A percentile compares a stretch with the other conserved stretches of the same genome.
Evolutionary conservation across 2,329 filamentous ascomycete genomes (phyloP).

Genomic region (Colletotrichum agaves): DNA sequence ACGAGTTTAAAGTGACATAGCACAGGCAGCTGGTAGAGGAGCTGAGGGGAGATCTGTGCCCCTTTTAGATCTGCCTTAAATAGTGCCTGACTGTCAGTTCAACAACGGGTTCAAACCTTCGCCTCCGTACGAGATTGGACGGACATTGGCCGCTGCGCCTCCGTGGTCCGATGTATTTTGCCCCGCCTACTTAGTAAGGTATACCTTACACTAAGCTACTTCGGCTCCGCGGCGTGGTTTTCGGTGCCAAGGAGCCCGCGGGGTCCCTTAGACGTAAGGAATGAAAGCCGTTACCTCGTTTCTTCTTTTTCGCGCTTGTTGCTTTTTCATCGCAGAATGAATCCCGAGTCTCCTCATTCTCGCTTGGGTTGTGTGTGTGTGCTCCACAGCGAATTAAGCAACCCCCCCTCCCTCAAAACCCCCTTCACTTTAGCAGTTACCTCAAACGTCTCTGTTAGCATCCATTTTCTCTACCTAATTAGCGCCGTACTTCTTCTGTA

Average conservation of each 20-base stretch:
- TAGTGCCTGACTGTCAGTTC: conserved; percentile 9
- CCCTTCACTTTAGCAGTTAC: too few species aligned
- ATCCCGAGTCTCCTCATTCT: not conserved
- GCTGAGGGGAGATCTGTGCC: not conserved
- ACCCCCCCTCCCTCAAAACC: too few species aligned
- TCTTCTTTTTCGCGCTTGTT: not conserved
- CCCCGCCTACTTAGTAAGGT: not conserved
- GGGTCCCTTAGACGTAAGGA: not conserved
- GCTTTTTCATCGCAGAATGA: not conserved
- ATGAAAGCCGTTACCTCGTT: not conserved
- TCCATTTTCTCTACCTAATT: not conserved
- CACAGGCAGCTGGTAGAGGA: not conserved
- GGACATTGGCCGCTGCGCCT: conserved; percentile 24
- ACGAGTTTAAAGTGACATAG: not conserved
- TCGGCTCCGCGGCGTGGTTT: not conserved
- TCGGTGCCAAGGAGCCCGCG: conserved; percentile 1
- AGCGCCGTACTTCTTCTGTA: not conserved
- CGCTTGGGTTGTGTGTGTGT: not conserved
- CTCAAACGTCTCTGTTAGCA: too few species aligned
- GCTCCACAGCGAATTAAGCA: not conserved
- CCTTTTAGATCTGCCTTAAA: conserved; percentile 9
- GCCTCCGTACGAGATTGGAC: conserved; percentile 1
- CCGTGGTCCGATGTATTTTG: not conserved
- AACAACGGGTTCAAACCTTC: conserved; percentile 2
- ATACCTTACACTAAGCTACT: too few species aligned